These are phyloP conservation scores for Gyromitra esculenta DNA, from an alignment of 2,329 filamentous ascomycete genomes.

Conservation along the genomic window DNA sequence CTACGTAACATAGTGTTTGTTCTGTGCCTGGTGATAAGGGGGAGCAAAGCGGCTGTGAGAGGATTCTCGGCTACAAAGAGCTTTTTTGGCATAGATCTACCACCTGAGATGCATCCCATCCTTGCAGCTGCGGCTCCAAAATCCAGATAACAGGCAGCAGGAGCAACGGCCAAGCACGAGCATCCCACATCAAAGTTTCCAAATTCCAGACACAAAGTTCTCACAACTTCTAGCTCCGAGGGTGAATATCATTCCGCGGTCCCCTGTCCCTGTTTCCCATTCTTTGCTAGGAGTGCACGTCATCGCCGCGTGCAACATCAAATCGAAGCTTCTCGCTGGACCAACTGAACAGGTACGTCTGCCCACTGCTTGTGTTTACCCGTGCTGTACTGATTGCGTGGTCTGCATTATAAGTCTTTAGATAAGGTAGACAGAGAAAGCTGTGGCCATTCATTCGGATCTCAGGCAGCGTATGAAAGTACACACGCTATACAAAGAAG, in stretches of 20 bases:
- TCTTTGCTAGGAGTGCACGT: background rate
- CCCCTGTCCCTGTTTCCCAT: slow-evolving; percentile 11
- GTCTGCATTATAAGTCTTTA: slow-evolving; percentile 5
- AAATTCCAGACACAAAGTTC: slow-evolving; percentile 11
- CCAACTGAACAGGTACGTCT: slow-evolving; percentile 6
- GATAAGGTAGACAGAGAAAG: slow-evolving; percentile 7
- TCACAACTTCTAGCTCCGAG: slow-evolving; percentile 16
- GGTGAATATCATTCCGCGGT: slow-evolving; percentile 8
- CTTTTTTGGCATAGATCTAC: slow-evolving; percentile 29
- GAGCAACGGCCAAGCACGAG: slow-evolving; percentile 12
- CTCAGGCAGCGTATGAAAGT: background rate
- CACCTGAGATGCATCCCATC: slow-evolving; percentile 19
- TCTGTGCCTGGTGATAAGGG: too few relatives aligned
- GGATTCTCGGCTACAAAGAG: slow-evolving; percentile 13
- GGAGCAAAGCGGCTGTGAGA: background rate
- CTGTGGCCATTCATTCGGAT: background rate
- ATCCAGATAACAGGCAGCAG: slow-evolving; percentile 9
- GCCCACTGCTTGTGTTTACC: slow-evolving; percentile 1
- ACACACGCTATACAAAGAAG: slow-evolving; percentile 18
- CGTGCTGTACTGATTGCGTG: slow-evolving; percentile 12
- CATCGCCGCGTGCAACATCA: slow-evolving; percentile 18
- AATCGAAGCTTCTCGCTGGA: background rate
- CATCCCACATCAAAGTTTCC: slow-evolving; percentile 24
- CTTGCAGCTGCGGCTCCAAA: slow-evolving; percentile 38
- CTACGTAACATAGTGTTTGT: too few relatives aligned